Base-by-base conservation (phyloP, 441 rosid species). In the Brassica hybrid region DNA sequence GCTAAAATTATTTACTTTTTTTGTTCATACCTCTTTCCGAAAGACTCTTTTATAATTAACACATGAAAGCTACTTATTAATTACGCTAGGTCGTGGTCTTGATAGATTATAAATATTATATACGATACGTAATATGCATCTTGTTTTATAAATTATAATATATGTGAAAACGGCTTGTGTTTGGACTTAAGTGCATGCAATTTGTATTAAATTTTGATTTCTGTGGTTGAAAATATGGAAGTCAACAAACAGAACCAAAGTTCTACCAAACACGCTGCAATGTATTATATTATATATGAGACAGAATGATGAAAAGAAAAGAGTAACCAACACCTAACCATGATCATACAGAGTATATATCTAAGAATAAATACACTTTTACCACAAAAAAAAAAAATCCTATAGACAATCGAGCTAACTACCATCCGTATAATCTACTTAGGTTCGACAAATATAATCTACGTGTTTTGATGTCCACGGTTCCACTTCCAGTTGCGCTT, bases 301-400 rank as follows among this genome's bases (percentile, higher is more conserved):
- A 48, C 16, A 48, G 13, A 48, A 76, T 1, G 54, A 72, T 72
- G 68, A 65, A 77, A 65, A 65, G 72, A 71, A 77, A 64, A 71
- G 71, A 77, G 76, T 71, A 68, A 77, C 76, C 62, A n/a, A 41
- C 41, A 71, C 76, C 76, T 77, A 71, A 71, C 69, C 41, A 71
- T 71, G 67, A 65, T 43, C 43, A 69, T 23, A 30, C 16, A 14
- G 62, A 58, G 17, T 54, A 16, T 52, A 52, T 48, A 67, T 45
- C 16, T 16, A 23, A 27, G 32, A 27, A 8, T 36, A 8, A 6
- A 36, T 10, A 27, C 4, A 61, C 2, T 64, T 27, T 27, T 27
- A 27, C 32, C 6, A 27, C n/a, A 27, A 27, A 27, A 27, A 27
- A 27, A 27, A 27, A 27, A 27, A 64, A 64, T 11, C 50, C 9